Base-by-base conservation (phyloP, 1,284 basidiomycete genomes). In the Ceraceosorus guamensis region DNA sequence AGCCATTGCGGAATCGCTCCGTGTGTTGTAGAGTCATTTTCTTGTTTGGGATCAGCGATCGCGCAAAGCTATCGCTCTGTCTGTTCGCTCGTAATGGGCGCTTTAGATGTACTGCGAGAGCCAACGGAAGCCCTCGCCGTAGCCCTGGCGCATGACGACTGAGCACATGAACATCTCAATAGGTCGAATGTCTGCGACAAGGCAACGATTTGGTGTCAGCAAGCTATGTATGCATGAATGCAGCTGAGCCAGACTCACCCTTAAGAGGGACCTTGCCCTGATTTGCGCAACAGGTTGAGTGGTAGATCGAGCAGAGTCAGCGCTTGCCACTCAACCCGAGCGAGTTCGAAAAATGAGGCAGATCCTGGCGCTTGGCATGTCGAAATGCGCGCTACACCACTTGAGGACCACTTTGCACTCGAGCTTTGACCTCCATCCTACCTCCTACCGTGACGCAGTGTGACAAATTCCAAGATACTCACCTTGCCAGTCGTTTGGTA, bases 101-200 rank as follows among this genome's bases (percentile, higher is more conserved):
- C 13, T 3, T 48, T 53, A 53, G 31, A 88, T 85, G 81, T 97
- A 97, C 89, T 96, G 92, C 65, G 90, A 93, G 68, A 98, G 77
- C 93, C 93, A 98, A 68, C 92, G 85, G 89, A 98, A 97, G 84
- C 89, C 93, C 80, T 98, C 95, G 62, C 92, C 93, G 78, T 98
- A 98, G 59, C 93, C 93, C 78, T 97, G 92, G 77, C 93, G 85
- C 84, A 95, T 91, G 57, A 99, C 93, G 59, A 99, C 93, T 14
- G 95, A 98, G 82, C 92, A 97, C 95, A 99, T 99, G 85, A 97
- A 99, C 73, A 98, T 84, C 79, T 99, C 95, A 78, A 98, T 96
- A 35, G 95, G 93, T 64, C 95, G 86, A 71, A 98, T 97, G 79
- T 97, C 93, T 41, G 39, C 11, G 10, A 41, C 10, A 41, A 16